phyloP scores from a whole-genome alignment of 129 eudicot species.

The Flaveria sonorensis region DNA sequence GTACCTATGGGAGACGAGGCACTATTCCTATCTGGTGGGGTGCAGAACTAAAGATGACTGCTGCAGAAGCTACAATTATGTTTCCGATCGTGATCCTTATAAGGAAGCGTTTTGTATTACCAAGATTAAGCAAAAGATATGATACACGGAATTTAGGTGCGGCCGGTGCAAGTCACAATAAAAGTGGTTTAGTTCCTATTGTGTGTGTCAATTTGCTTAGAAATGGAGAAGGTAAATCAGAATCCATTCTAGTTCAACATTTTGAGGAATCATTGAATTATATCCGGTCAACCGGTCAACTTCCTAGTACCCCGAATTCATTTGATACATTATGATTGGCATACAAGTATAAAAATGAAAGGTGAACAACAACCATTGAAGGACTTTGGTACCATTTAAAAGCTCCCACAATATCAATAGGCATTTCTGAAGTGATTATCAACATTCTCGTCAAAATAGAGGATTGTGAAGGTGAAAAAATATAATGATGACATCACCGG shows the following conservation, averaged over 20 bases:
- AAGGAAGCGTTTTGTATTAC: slow-evolving; percentile 84
- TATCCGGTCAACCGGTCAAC: slow-evolving; percentile 69
- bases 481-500: slow-evolving; percentile 67
- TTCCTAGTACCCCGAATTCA: slow-evolving; percentile 69
- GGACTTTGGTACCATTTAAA: slow-evolving; percentile 91
- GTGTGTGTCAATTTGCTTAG: slow-evolving; percentile 82
- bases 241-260: slow-evolving; percentile 82
- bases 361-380: slow-evolving; percentile 94
- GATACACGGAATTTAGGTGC: slow-evolving; percentile 53
- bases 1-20: slow-evolving; percentile 90
- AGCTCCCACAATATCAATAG: slow-evolving; percentile 79
- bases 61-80: slow-evolving; percentile 97
- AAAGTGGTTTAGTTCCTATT: slow-evolving; percentile 64
- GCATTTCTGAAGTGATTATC: slow-evolving; percentile 83
- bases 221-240: slow-evolving; percentile 87
- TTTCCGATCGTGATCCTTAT: slow-evolving; percentile 76
- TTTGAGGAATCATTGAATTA: slow-evolving; percentile 76
- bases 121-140: slow-evolving; percentile 81
- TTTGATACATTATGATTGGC: slow-evolving; percentile 92
- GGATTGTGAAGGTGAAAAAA: slow-evolving; percentile 62
- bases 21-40: slow-evolving; percentile 99
- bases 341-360: slow-evolving; percentile 70
- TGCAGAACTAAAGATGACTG: slow-evolving; percentile 85
- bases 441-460: slow-evolving; percentile 63
- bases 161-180: slow-evolving; percentile 53